Conservation (phyloP, 1,284 basidiomycete species). For the Mycosarcoma maydis region DNA sequence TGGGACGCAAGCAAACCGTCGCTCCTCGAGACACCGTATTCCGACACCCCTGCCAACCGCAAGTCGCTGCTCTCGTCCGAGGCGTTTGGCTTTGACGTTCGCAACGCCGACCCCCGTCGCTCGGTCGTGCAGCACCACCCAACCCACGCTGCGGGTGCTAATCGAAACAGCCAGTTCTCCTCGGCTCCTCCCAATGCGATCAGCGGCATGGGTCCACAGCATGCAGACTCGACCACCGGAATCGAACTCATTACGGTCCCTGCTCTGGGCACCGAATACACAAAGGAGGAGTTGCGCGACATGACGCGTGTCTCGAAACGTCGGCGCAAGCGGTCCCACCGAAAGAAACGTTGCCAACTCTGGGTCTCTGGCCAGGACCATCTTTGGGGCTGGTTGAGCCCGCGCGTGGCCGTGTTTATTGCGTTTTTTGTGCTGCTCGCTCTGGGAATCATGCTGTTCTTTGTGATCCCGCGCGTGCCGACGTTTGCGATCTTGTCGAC, state of each 20-base stretch:
- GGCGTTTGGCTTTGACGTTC: slow-evolving; percentile 59
- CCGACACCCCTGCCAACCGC: slow-evolving; percentile 23
- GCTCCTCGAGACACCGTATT: slow-evolving; percentile 30
- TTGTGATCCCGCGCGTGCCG: slow-evolving; percentile 61
- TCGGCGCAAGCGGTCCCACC: slow-evolving; percentile 25
- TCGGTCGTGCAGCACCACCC: slow-evolving; percentile 22
- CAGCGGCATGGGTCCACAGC: slow-evolving; percentile 26
- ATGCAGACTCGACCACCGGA: slow-evolving; percentile 44
- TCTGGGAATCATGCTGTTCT: slow-evolving; percentile 53
- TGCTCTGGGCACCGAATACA: slow-evolving; percentile 58
- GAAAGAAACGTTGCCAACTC: slow-evolving; percentile 23
- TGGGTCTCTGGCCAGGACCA: slow-evolving; percentile 54
- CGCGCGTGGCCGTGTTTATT: slow-evolving; percentile 51
- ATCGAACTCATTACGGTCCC: slow-evolving; percentile 64
- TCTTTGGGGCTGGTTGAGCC: slow-evolving; percentile 52
- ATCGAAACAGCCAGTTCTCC: slow-evolving; percentile 7
- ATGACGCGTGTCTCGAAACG: slow-evolving; percentile 46
- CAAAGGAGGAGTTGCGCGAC: slow-evolving; percentile 49
- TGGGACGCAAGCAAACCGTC: slow-evolving; percentile 38
- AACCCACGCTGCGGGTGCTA: not conserved
- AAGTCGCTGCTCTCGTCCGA: slow-evolving; percentile 43
- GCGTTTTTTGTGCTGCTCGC: slow-evolving; percentile 37
- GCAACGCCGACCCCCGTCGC: slow-evolving; percentile 51
- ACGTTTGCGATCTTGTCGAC: slow-evolving; percentile 48
- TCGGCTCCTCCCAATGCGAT: slow-evolving; percentile 7